Conservation (phyloP, 2,329 filamentous ascomycete genomes). For the Fusarium abutilonis region DNA sequence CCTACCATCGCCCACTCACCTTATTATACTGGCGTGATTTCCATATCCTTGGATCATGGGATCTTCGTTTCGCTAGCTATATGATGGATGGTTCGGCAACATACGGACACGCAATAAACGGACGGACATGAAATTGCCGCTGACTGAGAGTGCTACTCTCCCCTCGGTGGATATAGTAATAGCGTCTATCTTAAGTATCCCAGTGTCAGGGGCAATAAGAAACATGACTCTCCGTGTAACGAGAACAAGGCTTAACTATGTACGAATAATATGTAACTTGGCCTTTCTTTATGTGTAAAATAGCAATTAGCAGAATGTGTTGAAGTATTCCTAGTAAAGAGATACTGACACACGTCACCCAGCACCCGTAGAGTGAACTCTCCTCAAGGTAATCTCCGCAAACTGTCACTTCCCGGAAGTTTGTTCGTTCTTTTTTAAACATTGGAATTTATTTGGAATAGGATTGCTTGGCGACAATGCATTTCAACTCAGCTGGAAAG, state of each 20-base stretch:
- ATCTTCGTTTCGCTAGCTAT: constrained; percentile 17
- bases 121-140: constrained; percentile 28
- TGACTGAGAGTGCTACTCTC: constrained; percentile 20
- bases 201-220: not conserved
- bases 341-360: too few species aligned
- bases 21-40: constrained; percentile 11
- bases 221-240: too few species aligned
- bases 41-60: not conserved
- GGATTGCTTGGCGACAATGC: constrained; percentile 7
- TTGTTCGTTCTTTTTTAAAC: constrained; percentile 7
- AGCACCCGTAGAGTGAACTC: too few species aligned
- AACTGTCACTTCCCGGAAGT: constrained; percentile 16
- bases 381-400: constrained; percentile 25
- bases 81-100: constrained; percentile 12
- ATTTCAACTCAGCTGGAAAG: not conserved
- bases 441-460: constrained; percentile 7
- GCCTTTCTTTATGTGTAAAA: too few species aligned
- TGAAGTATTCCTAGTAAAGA: too few species aligned
- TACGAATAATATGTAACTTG: too few species aligned
- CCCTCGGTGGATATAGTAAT: constrained; percentile 14
- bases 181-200: constrained; percentile 11
- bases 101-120: constrained; percentile 14
- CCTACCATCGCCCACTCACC: not conserved
- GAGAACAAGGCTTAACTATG: too few species aligned
- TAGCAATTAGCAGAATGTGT: too few species aligned